A percentile compares a stretch with the other conserved stretches of the same genome.
phyloP scores from a whole-genome alignment of 148 eudicot species.

The Silene conica region DNA sequence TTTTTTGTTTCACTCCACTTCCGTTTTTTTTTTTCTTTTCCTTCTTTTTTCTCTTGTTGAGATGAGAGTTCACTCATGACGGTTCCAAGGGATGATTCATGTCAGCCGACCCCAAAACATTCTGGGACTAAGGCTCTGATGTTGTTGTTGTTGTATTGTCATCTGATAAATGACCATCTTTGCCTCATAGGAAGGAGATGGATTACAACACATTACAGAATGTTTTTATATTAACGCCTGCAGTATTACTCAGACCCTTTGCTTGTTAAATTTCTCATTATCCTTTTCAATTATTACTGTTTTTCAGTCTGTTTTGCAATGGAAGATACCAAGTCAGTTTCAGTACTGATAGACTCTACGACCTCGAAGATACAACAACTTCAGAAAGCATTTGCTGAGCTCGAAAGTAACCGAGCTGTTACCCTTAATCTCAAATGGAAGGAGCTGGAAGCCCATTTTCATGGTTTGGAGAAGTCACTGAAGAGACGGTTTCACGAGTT shows the following conservation, averaged over 20 bases:
- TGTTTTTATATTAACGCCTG: background rate
- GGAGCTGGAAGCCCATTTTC: conserved; percentile 95
- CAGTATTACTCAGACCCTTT: background rate
- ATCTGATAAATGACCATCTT: too few relatives aligned
- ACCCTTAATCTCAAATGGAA: conserved; percentile 94
- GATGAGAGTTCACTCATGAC: too few relatives aligned
- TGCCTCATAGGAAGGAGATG: too few relatives aligned
- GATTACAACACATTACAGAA: background rate
- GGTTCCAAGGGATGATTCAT: too few relatives aligned
- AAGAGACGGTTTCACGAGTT: conserved; percentile 92
- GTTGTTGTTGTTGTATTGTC: too few relatives aligned
- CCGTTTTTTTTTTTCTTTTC: too few relatives aligned
- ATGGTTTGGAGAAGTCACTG: conserved; percentile 91
- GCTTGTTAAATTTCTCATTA: background rate
- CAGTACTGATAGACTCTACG: conserved; percentile 71
- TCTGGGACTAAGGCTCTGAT: too few relatives aligned
- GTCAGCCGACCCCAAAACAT: too few relatives aligned
- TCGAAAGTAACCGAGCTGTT: conserved; percentile 88
- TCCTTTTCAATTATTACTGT: conserved; percentile 5
- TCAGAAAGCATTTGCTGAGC: conserved; percentile 99
- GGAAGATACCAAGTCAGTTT: conserved; percentile 74
- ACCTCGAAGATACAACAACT: conserved; percentile 92
- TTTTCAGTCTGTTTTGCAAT: conserved; percentile 41
- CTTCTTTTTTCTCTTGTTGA: too few relatives aligned
- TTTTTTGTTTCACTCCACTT: too few relatives aligned